Evolutionary conservation across 805 yeast species (phyloP), one percentile per base, ranked within the genome.

Genomic region (Yarrowia alimentaria): DNA sequence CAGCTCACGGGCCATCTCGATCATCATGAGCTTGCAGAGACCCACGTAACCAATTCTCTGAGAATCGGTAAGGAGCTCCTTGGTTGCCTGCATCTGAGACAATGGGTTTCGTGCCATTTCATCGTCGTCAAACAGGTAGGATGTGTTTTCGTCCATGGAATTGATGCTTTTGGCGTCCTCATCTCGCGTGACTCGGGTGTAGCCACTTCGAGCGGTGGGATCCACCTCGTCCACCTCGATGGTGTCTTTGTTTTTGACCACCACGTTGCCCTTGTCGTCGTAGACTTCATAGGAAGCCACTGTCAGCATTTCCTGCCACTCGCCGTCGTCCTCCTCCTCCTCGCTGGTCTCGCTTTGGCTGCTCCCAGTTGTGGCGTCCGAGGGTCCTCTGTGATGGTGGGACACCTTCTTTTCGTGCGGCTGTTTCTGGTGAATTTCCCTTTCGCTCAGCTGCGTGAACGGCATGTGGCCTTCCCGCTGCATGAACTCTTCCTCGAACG

Each of bases 41-140:
- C 96, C 98, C 6, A 85, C 85, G 62, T 93, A 93, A 2, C 98
- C 98, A 55, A 90, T 83, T 60, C 86, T 83, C 64, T 93, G 96
- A 12, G 83, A 72, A 13, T 88, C 98, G 6, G 80, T 74, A 12
- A 93, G 73, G 78, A 93, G 77, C 18, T 80, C 77, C 63, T 82
- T 87, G 5, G 97, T 93, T 1, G 91, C 77, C 50, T 79, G 78
- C 56, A 93, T 69, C 52, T 90, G 94, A 37, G 77, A 79, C n/a
- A 68, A 66, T 0, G 87, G 78, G 55, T 72, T 71, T 17, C 71
- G 61, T 16, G 65, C 70, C 11, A 69, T 57, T 17, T 74, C 75
- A 16, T 70, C 68, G 12, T 64, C 69, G 33, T 73, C 69, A 59
- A 80, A 78, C 31, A 80, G 59, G 54, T 75, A 80, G 55, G 78